Conservation (phyloP, 257 asterid species). For the Solanum etuberosum region DNA sequence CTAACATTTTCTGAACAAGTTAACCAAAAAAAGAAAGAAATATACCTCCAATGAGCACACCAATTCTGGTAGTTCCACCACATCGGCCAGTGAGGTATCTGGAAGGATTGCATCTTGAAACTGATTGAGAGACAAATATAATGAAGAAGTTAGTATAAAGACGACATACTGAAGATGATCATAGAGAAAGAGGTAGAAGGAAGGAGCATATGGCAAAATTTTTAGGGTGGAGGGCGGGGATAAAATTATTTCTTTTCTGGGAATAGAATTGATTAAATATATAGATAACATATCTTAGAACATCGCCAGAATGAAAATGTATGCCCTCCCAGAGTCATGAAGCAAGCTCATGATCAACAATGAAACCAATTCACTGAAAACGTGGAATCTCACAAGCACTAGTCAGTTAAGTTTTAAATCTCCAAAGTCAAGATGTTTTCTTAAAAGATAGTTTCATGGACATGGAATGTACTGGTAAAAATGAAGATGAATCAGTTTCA, state of each 20-base stretch:
- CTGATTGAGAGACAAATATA: conserved; percentile 21
- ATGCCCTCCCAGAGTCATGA: not conserved
- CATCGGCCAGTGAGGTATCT: conserved; percentile 31
- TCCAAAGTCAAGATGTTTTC: not conserved
- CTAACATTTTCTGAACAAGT: not conserved
- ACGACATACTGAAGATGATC: not conserved
- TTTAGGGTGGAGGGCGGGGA: not conserved
- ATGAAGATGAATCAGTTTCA: not conserved
- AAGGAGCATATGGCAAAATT: not conserved
- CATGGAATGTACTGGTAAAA: not conserved
- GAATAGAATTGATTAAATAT: not conserved
- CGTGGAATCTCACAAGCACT: not conserved
- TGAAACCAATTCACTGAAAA: not conserved
- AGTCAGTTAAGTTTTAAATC: not conserved
- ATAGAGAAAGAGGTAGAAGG: not conserved
- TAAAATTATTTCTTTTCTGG: not conserved
- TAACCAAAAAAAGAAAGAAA: not conserved
- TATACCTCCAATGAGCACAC: conserved; percentile 65
- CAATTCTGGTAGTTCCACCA: conserved; percentile 29
- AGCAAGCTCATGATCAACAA: not conserved
- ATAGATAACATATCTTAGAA: not conserved
- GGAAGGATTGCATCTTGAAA: conserved; percentile 24
- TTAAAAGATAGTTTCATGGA: not conserved
- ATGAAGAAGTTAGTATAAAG: not conserved
- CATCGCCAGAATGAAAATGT: not conserved